Evolutionary conservation across 2,329 filamentous ascomycete genomes (phyloP).

Genomic region (Pseudopyricularia javanii): DNA sequence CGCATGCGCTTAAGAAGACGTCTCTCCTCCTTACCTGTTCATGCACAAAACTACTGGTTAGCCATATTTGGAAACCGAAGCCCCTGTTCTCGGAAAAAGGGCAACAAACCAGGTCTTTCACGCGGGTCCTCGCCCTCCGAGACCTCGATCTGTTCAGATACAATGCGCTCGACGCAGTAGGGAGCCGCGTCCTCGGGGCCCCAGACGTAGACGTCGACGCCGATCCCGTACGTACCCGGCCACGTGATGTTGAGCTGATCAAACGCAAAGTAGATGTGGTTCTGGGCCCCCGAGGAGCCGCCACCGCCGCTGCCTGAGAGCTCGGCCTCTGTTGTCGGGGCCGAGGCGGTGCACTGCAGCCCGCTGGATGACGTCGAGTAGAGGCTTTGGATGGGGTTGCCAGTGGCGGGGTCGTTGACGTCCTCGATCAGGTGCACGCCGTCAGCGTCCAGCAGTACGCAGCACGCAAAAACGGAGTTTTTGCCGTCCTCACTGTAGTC

Average conservation of each 20-base stretch:
- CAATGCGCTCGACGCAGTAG: neutral
- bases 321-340: neutral
- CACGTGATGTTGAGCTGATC: neutral
- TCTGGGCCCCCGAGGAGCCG: neutral
- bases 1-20: neutral
- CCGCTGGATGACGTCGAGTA: neutral
- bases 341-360: neutral
- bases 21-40: neutral
- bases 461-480: neutral
- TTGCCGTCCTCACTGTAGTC: neutral
- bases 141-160: neutral
- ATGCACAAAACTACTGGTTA: neutral
- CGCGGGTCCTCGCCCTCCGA: neutral
- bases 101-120: neutral
- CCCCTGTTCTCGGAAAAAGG: neutral
- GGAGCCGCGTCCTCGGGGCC: neutral
- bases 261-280: neutral
- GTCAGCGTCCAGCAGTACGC: neutral
- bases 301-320: neutral
- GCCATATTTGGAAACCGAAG: neutral
- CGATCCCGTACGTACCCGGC: neutral
- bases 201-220: neutral
- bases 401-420: neutral
- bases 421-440: neutral
- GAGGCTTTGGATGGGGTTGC: neutral